Percentiles rank a stretch among this genome's conserved stretches.
phyloP scores from a whole-genome alignment of 352 stramenopile genomes.

The Phytopythium cucurbitacearum region DNA sequence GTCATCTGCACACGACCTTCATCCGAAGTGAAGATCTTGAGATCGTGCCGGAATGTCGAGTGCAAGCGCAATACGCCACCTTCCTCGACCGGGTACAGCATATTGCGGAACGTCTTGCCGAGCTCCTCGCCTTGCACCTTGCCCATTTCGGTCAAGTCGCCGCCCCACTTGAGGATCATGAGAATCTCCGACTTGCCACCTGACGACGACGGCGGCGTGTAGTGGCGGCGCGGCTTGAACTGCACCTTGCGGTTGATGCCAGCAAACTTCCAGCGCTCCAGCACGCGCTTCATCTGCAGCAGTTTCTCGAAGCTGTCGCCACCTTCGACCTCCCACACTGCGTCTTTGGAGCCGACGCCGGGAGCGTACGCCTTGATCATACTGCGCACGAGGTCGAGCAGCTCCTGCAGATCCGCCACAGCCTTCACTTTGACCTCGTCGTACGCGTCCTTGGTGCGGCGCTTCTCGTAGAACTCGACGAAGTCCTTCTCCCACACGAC shows the following conservation, averaged over 20 bases:
- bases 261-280: conserved; percentile 96
- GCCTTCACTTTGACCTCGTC: conserved; percentile 86
- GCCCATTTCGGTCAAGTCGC: conserved; percentile 97
- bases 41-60: conserved; percentile 99
- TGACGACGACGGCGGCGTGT: conserved; percentile 33
- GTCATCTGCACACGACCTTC: conserved; percentile 99
- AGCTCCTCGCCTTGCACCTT: conserved; percentile 95
- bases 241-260: conserved; percentile 98
- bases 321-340: conserved; percentile 81
- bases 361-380: conserved; percentile 83
- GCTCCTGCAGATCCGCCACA: conserved; percentile 72
- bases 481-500: conserved; percentile 85
- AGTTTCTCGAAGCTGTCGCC: conserved; percentile 91
- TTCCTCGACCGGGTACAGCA: conserved; percentile 87
- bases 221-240: conserved; percentile 76
- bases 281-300: conserved; percentile 94
- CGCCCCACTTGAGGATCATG: conserved; percentile 99
- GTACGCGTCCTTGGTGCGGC: conserved; percentile 65
- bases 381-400: conserved; percentile 74
- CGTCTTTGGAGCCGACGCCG: conserved; percentile 72
- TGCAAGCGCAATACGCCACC: conserved; percentile 97
- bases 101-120: conserved; percentile 90
- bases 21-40: conserved; percentile 99
- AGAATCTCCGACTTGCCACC: conserved; percentile 88
- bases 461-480: conserved; percentile 77